Percentiles rank a stretch among this genome's conserved stretches.
Evolutionary conservation across 2,329 filamentous ascomycete genomes (phyloP).

Genomic region (Teratosphaeria viscida): DNA sequence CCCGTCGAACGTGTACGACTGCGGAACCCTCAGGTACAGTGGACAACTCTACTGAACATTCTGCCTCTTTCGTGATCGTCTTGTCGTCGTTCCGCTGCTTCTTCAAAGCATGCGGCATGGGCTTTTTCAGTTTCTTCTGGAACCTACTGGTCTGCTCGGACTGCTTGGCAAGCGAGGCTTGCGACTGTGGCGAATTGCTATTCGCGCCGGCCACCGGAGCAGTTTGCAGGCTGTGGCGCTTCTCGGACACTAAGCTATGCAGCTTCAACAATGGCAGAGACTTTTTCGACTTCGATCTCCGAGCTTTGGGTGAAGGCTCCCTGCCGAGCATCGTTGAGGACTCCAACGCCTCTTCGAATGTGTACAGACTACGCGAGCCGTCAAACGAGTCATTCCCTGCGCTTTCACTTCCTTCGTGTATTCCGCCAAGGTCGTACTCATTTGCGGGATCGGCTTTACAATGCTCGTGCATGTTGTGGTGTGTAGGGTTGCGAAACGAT

Average conservation of each 20-base stretch:
- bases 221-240: slow-evolving; percentile 2
- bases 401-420: not conserved
- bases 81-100: slow-evolving; percentile 10
- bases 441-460: not conserved
- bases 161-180: not conserved
- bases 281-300: slow-evolving; percentile 3
- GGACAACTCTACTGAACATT: slow-evolving; percentile 2
- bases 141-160: slow-evolving; percentile 8
- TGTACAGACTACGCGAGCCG: slow-evolving; percentile 11
- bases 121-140: slow-evolving; percentile 23
- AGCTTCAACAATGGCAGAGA: slow-evolving; percentile 6
- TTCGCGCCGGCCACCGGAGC: not conserved
- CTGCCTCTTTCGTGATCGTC: not conserved
- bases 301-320: not conserved
- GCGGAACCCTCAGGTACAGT: not conserved
- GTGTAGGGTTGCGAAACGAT: slow-evolving; percentile 2
- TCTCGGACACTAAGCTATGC: slow-evolving; percentile 4
- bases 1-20: not conserved
- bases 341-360: slow-evolving; percentile 11
- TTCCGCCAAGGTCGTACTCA: not conserved
- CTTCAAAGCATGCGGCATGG: slow-evolving; percentile 18
- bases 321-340: slow-evolving; percentile 3
- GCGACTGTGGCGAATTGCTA: not conserved
- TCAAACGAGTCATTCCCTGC: not conserved
- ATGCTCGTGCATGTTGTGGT: not conserved